phyloP scores from a whole-genome alignment of 2,329 filamentous ascomycete species.

The Colletotrichum graminicola region DNA sequence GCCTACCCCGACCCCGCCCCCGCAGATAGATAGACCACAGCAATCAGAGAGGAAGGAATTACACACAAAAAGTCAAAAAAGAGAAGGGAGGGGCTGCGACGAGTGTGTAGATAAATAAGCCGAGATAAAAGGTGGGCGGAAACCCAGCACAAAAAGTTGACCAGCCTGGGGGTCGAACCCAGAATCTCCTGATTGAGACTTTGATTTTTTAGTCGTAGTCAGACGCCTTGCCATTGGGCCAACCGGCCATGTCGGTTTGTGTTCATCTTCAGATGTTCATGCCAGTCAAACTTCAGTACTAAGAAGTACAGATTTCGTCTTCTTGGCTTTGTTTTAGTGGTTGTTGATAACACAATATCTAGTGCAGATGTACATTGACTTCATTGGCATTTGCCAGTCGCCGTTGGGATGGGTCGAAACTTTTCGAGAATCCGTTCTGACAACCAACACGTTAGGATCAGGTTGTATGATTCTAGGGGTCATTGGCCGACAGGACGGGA shows the following conservation, averaged over 20 bases:
- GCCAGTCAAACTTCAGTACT: no score
- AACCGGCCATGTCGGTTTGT: no score
- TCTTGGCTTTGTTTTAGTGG: background rate
- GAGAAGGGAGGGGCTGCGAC: no score
- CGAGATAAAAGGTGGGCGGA: no score
- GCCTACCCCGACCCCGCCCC: background rate
- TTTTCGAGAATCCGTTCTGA: no score
- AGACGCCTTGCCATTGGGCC: slow-evolving; percentile 58
- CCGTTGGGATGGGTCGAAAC: no score
- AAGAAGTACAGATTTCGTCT: accelerated
- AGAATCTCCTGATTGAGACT: slow-evolving; percentile 38
- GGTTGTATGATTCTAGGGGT: background rate
- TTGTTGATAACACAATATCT: background rate
- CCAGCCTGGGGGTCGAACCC: slow-evolving; percentile 42
- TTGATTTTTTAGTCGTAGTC: slow-evolving; percentile 51
- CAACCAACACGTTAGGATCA: background rate
- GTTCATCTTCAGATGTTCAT: no score
- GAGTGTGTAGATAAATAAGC: no score
- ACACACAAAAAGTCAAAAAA: no score
- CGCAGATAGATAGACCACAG: background rate
- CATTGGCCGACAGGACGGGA: background rate
- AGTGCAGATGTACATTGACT: background rate
- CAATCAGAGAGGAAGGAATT: background rate
- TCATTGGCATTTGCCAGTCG: no score
- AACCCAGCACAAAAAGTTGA: background rate